A percentile compares a stretch with the other conserved stretches of the same genome.
These are phyloP conservation scores for Acanthochlamys bracteata DNA, from an alignment of 106 monocot species.

Conservation along the genomic window DNA sequence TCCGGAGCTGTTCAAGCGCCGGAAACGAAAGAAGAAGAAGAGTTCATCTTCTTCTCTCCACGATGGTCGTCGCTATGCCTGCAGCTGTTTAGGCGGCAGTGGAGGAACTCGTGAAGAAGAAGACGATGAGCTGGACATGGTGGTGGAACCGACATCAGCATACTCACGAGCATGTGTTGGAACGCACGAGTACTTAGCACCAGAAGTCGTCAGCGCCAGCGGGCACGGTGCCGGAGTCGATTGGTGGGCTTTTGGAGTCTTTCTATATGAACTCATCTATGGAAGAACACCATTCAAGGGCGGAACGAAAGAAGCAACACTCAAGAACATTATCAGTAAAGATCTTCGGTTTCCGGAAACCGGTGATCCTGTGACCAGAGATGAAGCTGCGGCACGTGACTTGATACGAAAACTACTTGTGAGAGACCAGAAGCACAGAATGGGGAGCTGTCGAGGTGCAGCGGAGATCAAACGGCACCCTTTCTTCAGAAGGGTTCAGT, in stretches of 20 bases:
- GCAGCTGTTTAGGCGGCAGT: not conserved
- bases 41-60: not conserved
- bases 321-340: conserved; percentile 50
- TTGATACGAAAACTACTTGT: conserved; percentile 47
- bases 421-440: conserved; percentile 38
- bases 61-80: not conserved
- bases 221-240: conserved; percentile 77
- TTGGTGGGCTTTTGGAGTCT: conserved; percentile 96
- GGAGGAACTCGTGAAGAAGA: not conserved
- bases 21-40: not conserved
- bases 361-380: not conserved
- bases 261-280: conserved; percentile 79
- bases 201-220: conserved; percentile 45
- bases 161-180: conserved; percentile 69
- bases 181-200: conserved; percentile 87
- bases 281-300: conserved; percentile 85
- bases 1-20: conserved; percentile 23
- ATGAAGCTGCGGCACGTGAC: conserved; percentile 36
- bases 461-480: conserved; percentile 78
- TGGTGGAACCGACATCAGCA: conserved; percentile 55
- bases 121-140: conserved; percentile 43
- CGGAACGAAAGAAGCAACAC: conserved; percentile 50
- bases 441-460: conserved; percentile 52
- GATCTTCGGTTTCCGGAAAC: conserved; percentile 43
- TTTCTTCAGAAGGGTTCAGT: conserved; percentile 50